Conservation (phyloP, 805 yeast species). For the Naumovozyma castellii region DNA sequence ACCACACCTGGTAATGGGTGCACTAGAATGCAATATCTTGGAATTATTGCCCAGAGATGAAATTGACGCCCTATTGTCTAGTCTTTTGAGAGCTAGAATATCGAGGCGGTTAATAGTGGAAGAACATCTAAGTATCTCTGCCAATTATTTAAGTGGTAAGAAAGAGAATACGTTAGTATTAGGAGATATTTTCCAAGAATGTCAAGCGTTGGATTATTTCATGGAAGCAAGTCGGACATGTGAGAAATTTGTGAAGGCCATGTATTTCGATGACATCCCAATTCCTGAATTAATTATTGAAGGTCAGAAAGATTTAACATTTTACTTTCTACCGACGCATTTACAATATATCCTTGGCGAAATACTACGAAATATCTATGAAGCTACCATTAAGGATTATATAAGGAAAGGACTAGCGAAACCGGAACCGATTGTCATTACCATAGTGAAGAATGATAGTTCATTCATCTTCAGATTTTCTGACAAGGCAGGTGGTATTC, state of each 20-base stretch:
- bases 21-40: constrained; percentile 65
- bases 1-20: constrained; percentile 90
- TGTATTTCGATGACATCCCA: constrained; percentile 41
- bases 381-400: constrained; percentile 58
- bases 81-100: constrained; percentile 74
- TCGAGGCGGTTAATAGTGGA: constrained; percentile 85
- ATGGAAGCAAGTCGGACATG: constrained; percentile 43
- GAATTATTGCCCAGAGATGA: constrained; percentile 47
- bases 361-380: constrained; percentile 73
- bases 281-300: constrained; percentile 73
- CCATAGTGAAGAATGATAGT: constrained; percentile 57
- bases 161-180: constrained; percentile 38
- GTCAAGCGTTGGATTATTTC: constrained; percentile 64
- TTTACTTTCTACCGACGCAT: constrained; percentile 82
- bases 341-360: constrained; percentile 82
- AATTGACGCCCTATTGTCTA: constrained; percentile 66
- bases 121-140: constrained; percentile 76
- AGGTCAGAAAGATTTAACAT: constrained; percentile 56
- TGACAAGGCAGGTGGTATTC: constrained; percentile 87
- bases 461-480: constrained; percentile 69
- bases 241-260: constrained; percentile 41
- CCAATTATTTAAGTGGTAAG: constrained; percentile 43
- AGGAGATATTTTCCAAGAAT: constrained; percentile 77
- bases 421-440: constrained; percentile 70
- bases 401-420: constrained; percentile 30